Evolutionary conservation across 2,329 filamentous ascomycete species (phyloP).

Genomic region (Periconia macrospinosa): DNA sequence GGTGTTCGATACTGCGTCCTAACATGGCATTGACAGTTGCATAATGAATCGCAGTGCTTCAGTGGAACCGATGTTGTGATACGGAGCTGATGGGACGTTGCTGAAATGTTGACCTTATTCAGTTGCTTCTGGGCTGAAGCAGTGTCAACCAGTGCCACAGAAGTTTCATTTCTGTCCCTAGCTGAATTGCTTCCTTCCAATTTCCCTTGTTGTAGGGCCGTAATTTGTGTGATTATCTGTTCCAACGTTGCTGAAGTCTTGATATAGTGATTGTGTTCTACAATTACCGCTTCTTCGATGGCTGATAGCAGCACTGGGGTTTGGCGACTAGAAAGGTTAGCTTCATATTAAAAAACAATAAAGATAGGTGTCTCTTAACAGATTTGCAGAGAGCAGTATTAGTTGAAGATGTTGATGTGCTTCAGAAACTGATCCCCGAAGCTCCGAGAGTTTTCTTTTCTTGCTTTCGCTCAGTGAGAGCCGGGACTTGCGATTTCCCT

Average conservation of each 20-base stretch:
- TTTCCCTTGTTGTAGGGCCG: not conserved
- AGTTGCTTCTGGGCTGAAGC: not conserved
- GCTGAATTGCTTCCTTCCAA: not conserved
- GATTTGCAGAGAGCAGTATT: slow-evolving; percentile 1
- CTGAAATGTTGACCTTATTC: not conserved
- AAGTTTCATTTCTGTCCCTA: not conserved
- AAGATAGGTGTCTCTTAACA: not conserved
- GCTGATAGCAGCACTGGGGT: not conserved
- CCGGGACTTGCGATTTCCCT: not conserved
- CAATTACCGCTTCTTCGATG: not conserved
- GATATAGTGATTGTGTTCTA: not conserved
- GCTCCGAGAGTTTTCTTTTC: not conserved
- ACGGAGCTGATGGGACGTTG: not conserved
- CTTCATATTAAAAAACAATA: too few relatives aligned
- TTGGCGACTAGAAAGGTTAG: slow-evolving; percentile 3
- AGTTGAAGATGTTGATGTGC: slow-evolving; percentile 1
- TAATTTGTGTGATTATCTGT: not conserved
- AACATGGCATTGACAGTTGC: slow-evolving; percentile 5
- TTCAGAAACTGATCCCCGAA: not conserved
- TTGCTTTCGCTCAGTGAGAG: slow-evolving; percentile 1
- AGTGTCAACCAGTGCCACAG: not conserved
- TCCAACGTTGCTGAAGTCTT: not conserved
- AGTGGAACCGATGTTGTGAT: not conserved
- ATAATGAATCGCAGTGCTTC: not conserved
- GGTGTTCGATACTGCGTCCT: not conserved